Conservation (phyloP, 257 asterid genomes). For the Solanum chiquidenum region DNA sequence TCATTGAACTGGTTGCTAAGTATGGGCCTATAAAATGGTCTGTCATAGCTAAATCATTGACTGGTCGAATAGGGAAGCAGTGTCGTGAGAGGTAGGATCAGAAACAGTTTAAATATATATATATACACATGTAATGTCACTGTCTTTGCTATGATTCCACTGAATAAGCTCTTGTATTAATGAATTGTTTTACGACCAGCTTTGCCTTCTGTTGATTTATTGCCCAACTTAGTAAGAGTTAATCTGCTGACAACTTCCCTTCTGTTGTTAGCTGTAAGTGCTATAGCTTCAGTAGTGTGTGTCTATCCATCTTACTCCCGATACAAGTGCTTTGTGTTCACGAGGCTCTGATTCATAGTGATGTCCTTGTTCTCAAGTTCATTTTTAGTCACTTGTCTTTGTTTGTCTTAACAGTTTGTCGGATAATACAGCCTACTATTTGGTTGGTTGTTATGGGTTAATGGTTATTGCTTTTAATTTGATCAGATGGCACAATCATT, state of each 20-base stretch:
- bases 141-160: background rate
- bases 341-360: background rate
- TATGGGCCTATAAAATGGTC: constrained; percentile 99
- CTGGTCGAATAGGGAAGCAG: constrained; percentile 99
- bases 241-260: background rate
- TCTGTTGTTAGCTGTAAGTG: background rate
- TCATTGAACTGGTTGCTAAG: constrained; percentile 65
- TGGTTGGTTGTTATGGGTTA: background rate
- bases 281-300: background rate
- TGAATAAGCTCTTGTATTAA: background rate
- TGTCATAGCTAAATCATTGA: constrained; percentile 80
- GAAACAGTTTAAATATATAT: background rate
- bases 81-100: constrained; percentile 91
- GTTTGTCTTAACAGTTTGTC: background rate
- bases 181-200: background rate
- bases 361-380: background rate
- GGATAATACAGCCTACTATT: background rate
- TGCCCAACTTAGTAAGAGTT: background rate
- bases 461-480: background rate
- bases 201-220: background rate
- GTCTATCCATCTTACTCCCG: background rate
- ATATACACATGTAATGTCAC: background rate
- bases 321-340: background rate
- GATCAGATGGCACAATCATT: constrained; percentile 98
- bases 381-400: background rate